Conservation (phyloP, 2,329 filamentous ascomycete genomes). For the Aspergillus sp. region DNA sequence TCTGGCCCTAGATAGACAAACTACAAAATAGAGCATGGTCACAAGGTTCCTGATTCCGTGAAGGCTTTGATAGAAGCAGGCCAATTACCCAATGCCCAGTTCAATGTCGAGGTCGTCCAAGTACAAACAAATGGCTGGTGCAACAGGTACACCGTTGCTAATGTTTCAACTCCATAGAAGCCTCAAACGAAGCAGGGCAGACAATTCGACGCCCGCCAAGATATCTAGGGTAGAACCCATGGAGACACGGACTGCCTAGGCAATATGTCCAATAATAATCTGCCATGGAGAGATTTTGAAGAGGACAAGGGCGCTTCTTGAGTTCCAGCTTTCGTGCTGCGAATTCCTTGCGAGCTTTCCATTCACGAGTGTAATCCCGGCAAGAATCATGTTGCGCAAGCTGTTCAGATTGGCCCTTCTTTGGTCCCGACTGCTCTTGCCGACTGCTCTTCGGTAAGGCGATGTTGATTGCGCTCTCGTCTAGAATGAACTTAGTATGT, state of each 20-base stretch:
- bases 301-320: constrained; percentile 1
- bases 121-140: too few relatives aligned
- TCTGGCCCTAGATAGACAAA: too few relatives aligned
- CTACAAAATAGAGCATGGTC: too few relatives aligned
- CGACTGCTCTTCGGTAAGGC: background rate
- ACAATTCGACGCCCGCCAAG: background rate
- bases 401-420: background rate
- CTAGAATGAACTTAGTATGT: background rate
- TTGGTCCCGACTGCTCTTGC: background rate
- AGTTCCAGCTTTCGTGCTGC: background rate
- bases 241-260: constrained; percentile 2
- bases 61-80: too few relatives aligned
- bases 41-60: too few relatives aligned
- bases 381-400: background rate
- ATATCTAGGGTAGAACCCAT: constrained; percentile 2
- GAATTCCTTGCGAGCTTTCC: background rate
- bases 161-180: too few relatives aligned
- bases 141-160: too few relatives aligned
- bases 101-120: too few relatives aligned
- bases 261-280: constrained; percentile 3
- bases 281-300: constrained; percentile 1
- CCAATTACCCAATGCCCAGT: too few relatives aligned
- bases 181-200: constrained; percentile 1
- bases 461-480: background rate
- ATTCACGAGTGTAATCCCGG: background rate